phyloP scores from a whole-genome alignment of 2,329 filamentous ascomycete genomes.

The Tolypocladium sp. region DNA sequence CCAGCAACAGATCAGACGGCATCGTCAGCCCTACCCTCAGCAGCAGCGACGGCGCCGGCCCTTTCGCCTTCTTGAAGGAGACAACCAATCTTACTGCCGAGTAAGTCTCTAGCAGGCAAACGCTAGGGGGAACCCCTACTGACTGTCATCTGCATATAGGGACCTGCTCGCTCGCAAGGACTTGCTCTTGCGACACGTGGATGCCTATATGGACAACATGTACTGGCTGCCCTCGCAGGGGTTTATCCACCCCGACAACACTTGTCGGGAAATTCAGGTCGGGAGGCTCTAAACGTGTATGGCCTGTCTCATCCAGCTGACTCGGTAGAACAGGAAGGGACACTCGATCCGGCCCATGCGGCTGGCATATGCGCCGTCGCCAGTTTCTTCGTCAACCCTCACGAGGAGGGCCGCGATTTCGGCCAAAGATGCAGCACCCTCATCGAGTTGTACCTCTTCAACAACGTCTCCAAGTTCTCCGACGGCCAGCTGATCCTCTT shows the following conservation, averaged over 20 bases:
- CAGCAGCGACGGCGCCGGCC: slow-evolving; percentile 4
- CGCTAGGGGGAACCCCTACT: neutral
- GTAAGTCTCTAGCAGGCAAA: slow-evolving; percentile 11
- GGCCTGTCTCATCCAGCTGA: neutral
- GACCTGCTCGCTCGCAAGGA: slow-evolving; percentile 23
- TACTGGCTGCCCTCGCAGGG: slow-evolving; percentile 29
- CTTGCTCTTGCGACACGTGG: slow-evolving; percentile 25
- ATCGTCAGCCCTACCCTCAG: slow-evolving; percentile 10
- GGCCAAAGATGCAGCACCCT: slow-evolving; percentile 26
- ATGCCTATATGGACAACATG: slow-evolving; percentile 28
- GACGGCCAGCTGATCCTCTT: slow-evolving; percentile 24
- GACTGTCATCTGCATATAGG: slow-evolving; percentile 7
- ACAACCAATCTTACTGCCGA: slow-evolving; percentile 14
- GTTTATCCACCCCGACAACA: slow-evolving; percentile 25
- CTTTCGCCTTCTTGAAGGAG: slow-evolving; percentile 14
- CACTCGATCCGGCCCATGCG: slow-evolving; percentile 22
- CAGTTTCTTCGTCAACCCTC: slow-evolving; percentile 24
- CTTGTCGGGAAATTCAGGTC: slow-evolving; percentile 25
- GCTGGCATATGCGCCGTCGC: slow-evolving; percentile 29
- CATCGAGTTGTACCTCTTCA: slow-evolving; percentile 29
- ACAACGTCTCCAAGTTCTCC: slow-evolving; percentile 27
- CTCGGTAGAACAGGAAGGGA: slow-evolving; percentile 15
- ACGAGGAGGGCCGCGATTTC: slow-evolving; percentile 22
- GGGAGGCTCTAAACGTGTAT: neutral
- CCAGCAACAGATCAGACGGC: slow-evolving; percentile 6